These are phyloP conservation scores for Trypanosoma lewisi DNA, from an alignment of 208 protist genomes.

Conservation along the genomic window DNA sequence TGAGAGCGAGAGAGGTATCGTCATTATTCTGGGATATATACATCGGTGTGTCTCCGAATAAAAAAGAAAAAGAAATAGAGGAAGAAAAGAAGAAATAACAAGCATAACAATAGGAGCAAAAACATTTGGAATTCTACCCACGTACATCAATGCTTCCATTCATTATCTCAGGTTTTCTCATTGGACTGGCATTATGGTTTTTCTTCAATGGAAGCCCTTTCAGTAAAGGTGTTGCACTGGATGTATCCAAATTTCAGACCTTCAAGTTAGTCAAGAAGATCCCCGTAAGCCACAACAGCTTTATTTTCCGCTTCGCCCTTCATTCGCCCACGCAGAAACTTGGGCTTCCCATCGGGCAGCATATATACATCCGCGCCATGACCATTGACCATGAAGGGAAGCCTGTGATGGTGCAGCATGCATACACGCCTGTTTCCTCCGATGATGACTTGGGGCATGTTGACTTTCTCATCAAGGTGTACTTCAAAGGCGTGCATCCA, in stretches of 20 bases:
- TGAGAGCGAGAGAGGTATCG: too few relatives aligned
- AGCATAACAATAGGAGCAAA: neutral
- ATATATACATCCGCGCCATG: constrained; percentile 57
- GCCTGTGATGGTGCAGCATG: constrained; percentile 64
- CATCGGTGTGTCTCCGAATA: too few relatives aligned
- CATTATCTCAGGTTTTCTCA: constrained; percentile 5
- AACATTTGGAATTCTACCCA: neutral
- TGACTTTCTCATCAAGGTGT: constrained; percentile 93
- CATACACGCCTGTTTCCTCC: constrained; percentile 90
- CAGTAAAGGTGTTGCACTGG: constrained; percentile 29
- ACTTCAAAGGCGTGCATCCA: constrained; percentile 77
- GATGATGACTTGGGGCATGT: constrained; percentile 90
- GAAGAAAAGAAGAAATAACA: constrained; percentile 9
- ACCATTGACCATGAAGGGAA: constrained; percentile 33
- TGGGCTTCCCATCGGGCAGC: constrained; percentile 83
- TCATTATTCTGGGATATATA: too few relatives aligned
- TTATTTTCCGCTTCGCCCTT: constrained; percentile 85
- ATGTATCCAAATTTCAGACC: constrained; percentile 49
- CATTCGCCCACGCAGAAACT: constrained; percentile 38
- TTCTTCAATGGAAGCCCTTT: neutral
- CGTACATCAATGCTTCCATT: constrained; percentile 9
- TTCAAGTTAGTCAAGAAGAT: constrained; percentile 58
- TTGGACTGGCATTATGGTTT: constrained; percentile 1
- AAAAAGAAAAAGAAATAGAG: constrained; percentile 16
- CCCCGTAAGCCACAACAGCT: constrained; percentile 66